Evolutionary conservation across 345 rosid species (phyloP).

Genomic region (Aethionema arabicum): DNA sequence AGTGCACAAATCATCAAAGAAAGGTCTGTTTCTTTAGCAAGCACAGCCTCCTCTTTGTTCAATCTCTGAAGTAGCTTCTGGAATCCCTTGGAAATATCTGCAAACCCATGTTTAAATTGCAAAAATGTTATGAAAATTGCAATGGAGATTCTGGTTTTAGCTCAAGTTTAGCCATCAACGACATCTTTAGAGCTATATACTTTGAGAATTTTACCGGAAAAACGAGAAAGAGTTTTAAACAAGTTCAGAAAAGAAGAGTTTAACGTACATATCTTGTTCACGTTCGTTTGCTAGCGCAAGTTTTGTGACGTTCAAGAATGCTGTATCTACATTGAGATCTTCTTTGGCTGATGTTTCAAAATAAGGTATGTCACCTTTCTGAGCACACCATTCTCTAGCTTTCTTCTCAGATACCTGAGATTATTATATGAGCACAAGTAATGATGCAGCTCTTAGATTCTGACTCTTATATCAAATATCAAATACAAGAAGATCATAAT

Average conservation of each 20-base stretch:
- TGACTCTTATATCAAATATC: too few species aligned
- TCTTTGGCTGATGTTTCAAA: constrained; percentile 97
- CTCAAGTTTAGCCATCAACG: too few species aligned
- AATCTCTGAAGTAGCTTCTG: constrained; percentile 65
- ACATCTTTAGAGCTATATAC: not conserved
- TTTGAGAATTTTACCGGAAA: not conserved
- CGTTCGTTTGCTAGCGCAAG: constrained; percentile 76
- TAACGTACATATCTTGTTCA: constrained; percentile 86
- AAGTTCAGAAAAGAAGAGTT: not conserved
- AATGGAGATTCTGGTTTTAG: not conserved
- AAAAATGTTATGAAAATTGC: not conserved
- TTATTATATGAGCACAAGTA: not conserved
- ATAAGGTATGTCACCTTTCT: constrained; percentile 85
- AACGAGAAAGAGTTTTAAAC: not conserved
- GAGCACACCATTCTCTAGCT: constrained; percentile 94
- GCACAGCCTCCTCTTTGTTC: constrained; percentile 94
- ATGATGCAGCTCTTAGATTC: too few species aligned
- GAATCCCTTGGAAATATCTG: constrained; percentile 92
- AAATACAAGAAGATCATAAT: too few species aligned
- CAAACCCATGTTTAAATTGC: constrained; percentile 1
- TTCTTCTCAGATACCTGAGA: constrained; percentile 91
- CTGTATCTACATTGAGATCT: constrained; percentile 82
- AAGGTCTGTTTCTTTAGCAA: constrained; percentile 47
- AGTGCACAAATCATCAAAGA: constrained; percentile 5
- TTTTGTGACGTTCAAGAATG: constrained; percentile 78